These are phyloP conservation scores for Naematelia encephala DNA, from an alignment of 768 basidiomycete genomes.

Conservation along the genomic window DNA sequence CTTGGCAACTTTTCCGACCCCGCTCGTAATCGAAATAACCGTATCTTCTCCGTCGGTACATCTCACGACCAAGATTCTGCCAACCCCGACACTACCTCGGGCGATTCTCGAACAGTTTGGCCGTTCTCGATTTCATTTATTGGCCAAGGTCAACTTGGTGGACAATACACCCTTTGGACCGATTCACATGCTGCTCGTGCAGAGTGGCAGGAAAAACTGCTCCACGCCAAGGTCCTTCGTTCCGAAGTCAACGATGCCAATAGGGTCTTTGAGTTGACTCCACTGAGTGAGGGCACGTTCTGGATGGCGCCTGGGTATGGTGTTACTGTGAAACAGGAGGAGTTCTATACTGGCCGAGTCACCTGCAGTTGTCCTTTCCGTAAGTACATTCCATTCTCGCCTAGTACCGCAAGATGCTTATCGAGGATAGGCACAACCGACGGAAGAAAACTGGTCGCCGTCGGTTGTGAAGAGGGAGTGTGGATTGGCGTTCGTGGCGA, in stretches of 20 bases:
- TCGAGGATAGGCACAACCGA: conserved; percentile 68
- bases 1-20: conserved; percentile 78
- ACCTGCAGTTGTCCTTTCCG: conserved; percentile 95
- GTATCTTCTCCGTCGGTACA: conserved; percentile 47
- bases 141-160: conserved; percentile 69
- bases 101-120: conserved; percentile 71
- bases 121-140: conserved; percentile 87
- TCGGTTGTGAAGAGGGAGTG: conserved; percentile 92
- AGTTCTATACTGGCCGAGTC: conserved; percentile 60
- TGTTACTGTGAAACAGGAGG: conserved; percentile 57
- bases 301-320: conserved; percentile 63
- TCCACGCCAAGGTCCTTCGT: conserved; percentile 80
- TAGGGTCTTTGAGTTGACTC: conserved; percentile 85
- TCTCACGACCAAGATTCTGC: conserved; percentile 49
- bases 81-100: conserved; percentile 8
- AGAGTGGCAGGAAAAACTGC: conserved; percentile 86
- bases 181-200: conserved; percentile 69
- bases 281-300: conserved; percentile 84
- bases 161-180: conserved; percentile 80
- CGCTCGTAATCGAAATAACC: conserved; percentile 66
- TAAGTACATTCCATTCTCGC: conserved; percentile 45
- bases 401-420: background rate
- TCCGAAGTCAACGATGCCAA: conserved; percentile 87
- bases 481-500: conserved; percentile 93
- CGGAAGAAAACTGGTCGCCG: conserved; percentile 78